Conservation (phyloP, 768 basidiomycete species). For the Kwoniella bestiolae region DNA sequence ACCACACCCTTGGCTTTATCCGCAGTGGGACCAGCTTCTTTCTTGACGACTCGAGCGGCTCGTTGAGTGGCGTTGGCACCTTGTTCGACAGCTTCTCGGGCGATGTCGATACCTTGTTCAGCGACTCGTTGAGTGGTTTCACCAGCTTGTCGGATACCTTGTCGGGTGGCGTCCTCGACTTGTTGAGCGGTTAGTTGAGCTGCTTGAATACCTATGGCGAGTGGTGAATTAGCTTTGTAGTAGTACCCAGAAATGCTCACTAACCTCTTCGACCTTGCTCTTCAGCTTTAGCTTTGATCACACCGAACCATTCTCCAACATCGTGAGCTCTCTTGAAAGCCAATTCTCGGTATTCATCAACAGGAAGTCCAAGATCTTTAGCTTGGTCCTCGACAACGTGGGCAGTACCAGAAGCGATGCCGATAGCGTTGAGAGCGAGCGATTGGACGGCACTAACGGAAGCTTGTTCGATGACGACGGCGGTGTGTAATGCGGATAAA, state of each 20-base stretch:
- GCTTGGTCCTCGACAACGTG: slow-evolving; percentile 34
- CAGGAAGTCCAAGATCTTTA: slow-evolving; percentile 34
- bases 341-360: slow-evolving; percentile 34
- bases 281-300: slow-evolving; percentile 27
- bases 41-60: slow-evolving; percentile 11
- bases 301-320: slow-evolving; percentile 18
- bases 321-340: slow-evolving; percentile 7
- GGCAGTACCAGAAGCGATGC: slow-evolving; percentile 25
- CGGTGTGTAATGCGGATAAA: slow-evolving; percentile 4
- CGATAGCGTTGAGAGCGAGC: slow-evolving; percentile 16
- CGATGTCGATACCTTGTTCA: not conserved
- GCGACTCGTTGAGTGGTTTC: slow-evolving; percentile 7
- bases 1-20: slow-evolving; percentile 1
- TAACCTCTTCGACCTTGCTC: slow-evolving; percentile 17
- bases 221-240: not conserved
- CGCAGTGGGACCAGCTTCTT: slow-evolving; percentile 1
- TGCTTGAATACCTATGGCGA: not conserved
- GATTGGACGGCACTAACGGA: slow-evolving; percentile 9
- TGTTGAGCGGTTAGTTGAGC: slow-evolving; percentile 1
- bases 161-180: not conserved
- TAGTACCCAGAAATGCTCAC: not conserved
- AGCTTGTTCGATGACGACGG: slow-evolving; percentile 16
- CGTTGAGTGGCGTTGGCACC: slow-evolving; percentile 9
- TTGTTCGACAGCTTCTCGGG: slow-evolving; percentile 1
- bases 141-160: slow-evolving; percentile 1